These are phyloP conservation scores for Gamsiella multidivaricata DNA, from an alignment of 192 early-diverging fungal species.

Conservation along the genomic window DNA sequence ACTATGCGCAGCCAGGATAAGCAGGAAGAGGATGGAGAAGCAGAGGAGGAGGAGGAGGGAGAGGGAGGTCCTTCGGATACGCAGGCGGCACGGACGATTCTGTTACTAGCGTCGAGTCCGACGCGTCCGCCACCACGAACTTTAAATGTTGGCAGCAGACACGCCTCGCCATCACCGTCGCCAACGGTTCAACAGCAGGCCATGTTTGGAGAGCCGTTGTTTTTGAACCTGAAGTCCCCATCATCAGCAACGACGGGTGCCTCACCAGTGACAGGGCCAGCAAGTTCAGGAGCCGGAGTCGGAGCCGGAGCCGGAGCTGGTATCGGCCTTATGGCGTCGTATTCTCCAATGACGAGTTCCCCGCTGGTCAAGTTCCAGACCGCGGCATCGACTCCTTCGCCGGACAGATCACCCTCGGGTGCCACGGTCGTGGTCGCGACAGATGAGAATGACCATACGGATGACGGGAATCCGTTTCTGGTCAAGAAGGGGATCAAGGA, in stretches of 20 bases:
- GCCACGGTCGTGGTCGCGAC: not conserved
- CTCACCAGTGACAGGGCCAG: too few species aligned
- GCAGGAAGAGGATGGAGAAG: not conserved
- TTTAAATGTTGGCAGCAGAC: not conserved
- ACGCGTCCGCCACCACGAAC: constrained; percentile 13
- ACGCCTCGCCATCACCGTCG: not conserved
- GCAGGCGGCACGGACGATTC: constrained; percentile 27
- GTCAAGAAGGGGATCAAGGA: not conserved
- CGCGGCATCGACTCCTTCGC: constrained; percentile 9
- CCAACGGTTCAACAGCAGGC: too few species aligned
- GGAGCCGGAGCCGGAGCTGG: too few species aligned
- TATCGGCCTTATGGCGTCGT: not conserved
- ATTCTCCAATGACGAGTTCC: constrained; percentile 32
- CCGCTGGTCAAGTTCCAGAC: constrained; percentile 29
- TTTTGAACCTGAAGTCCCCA: not conserved
- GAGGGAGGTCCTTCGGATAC: not conserved
- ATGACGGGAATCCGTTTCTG: constrained; percentile 4
- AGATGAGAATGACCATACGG: not conserved
- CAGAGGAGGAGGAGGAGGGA: not conserved
- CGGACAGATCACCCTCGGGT: not conserved
- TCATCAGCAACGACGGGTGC: not conserved
- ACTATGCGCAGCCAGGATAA: not conserved
- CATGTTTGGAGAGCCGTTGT: not conserved
- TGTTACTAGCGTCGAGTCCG: constrained; percentile 32
- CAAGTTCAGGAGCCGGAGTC: too few species aligned